A percentile compares a stretch with the other conserved stretches of the same genome.
Evolutionary conservation across 129 eudicot species (phyloP).

Genomic region (Scalesia atractyloides): DNA sequence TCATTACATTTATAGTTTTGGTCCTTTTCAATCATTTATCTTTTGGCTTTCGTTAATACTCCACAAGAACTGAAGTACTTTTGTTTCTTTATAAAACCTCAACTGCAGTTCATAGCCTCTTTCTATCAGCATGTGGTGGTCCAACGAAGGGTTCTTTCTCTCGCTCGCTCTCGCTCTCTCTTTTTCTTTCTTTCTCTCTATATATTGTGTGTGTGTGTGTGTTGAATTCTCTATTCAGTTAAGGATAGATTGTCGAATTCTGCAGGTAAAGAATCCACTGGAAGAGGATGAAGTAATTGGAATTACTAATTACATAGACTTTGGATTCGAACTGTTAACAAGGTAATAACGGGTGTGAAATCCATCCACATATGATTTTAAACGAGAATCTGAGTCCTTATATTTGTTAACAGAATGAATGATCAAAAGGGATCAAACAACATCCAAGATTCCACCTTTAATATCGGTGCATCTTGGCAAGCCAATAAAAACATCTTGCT

Average conservation of each 20-base stretch:
- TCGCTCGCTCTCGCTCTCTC: slow-evolving; percentile 24
- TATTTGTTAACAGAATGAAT: slow-evolving; percentile 49
- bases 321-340: slow-evolving; percentile 84
- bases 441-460: slow-evolving; percentile 79
- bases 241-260: slow-evolving; percentile 3
- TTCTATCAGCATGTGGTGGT: slow-evolving; percentile 95
- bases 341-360: slow-evolving; percentile 47
- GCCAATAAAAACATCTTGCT: slow-evolving; percentile 86
- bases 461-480: slow-evolving; percentile 98
- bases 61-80: slow-evolving; percentile 9
- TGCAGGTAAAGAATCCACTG: slow-evolving; percentile 76
- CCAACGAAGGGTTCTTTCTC: slow-evolving; percentile 79
- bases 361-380: neutral
- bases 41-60: slow-evolving; percentile 22
- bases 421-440: slow-evolving; percentile 47
- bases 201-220: neutral
- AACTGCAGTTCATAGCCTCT: slow-evolving; percentile 90
- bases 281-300: slow-evolving; percentile 82
- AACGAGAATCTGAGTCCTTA: slow-evolving; percentile 18
- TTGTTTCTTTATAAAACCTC: slow-evolving; percentile 8
- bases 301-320: slow-evolving; percentile 86
- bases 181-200: neutral
- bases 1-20: too few species aligned
- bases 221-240: neutral
- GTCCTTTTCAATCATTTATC: slow-evolving; percentile 1